phyloP scores from a whole-genome alignment of 2,329 filamentous ascomycete species.

The Colletotrichum lupini region DNA sequence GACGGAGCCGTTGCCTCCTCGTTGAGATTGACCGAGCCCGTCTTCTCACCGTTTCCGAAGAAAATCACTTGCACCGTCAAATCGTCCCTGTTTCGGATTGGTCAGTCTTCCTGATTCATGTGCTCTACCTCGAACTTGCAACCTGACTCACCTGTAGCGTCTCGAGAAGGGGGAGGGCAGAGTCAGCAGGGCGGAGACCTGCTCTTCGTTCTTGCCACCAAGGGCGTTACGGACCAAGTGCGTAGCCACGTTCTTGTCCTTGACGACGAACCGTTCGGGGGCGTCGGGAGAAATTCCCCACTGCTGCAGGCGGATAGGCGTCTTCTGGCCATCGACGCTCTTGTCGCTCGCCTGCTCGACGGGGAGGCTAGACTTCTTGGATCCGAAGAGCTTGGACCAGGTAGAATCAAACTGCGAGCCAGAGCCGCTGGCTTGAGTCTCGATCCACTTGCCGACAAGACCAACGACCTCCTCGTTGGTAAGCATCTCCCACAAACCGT shows the following conservation, averaged over 20 bases:
- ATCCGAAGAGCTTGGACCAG: slow-evolving; percentile 75
- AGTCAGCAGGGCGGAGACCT: slow-evolving; percentile 91
- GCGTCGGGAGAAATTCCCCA: slow-evolving; percentile 84
- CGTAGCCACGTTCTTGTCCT: slow-evolving; percentile 96
- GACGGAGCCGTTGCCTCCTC: slow-evolving; percentile 79
- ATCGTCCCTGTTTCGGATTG: slow-evolving; percentile 75
- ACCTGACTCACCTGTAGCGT: slow-evolving; percentile 77
- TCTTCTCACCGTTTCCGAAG: slow-evolving; percentile 85
- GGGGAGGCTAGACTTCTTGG: slow-evolving; percentile 69
- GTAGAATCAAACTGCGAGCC: slow-evolving; percentile 75
- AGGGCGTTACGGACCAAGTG: slow-evolving; percentile 96
- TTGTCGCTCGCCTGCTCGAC: slow-evolving; percentile 72
- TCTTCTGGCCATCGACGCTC: slow-evolving; percentile 77
- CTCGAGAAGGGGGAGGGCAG: slow-evolving; percentile 91
- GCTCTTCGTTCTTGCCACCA: slow-evolving; percentile 92
- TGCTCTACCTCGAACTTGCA: background rate
- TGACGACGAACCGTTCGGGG: slow-evolving; percentile 87
- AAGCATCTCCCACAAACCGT: slow-evolving; percentile 98
- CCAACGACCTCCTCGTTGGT: slow-evolving; percentile 98
- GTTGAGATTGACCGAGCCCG: slow-evolving; percentile 84
- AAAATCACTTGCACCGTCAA: slow-evolving; percentile 98
- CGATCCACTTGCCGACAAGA: slow-evolving; percentile 96
- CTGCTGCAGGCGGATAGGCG: slow-evolving; percentile 88
- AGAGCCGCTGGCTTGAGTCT: slow-evolving; percentile 70
- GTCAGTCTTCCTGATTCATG: slow-evolving; percentile 11